A percentile compares a stretch with the other conserved stretches of the same genome.
These are phyloP conservation scores for Suillus weaverae DNA, from an alignment of 768 basidiomycete genomes.

Conservation along the genomic window DNA sequence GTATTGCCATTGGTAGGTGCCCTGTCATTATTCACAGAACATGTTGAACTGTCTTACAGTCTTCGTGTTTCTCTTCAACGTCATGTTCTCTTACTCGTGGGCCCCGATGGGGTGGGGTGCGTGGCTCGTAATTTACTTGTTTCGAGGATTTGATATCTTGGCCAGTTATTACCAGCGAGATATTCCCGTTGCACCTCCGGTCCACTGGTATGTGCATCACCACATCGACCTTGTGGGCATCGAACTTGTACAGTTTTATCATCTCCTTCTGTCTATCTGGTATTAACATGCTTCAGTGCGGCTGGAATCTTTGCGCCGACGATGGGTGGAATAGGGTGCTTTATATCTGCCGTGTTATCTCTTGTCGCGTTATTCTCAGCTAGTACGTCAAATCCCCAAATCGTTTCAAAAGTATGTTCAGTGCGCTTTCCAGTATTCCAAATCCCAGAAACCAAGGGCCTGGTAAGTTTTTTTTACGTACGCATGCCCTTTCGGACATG, in stretches of 20 bases:
- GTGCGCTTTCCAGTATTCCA: conserved; percentile 19
- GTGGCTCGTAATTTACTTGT: background rate
- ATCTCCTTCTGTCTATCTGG: background rate
- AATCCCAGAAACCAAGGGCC: conserved; percentile 34
- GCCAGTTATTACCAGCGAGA: conserved; percentile 39
- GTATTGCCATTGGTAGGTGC: conserved; percentile 29
- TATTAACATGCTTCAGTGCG: conserved; percentile 15
- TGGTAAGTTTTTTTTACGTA: conserved; percentile 20
- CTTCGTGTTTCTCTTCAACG: conserved; percentile 41
- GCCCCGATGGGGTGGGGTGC: conserved; percentile 31
- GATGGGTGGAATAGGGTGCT: conserved; percentile 30
- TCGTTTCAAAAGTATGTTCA: background rate
- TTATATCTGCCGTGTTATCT: conserved; percentile 28
- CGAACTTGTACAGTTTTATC: conserved; percentile 30
- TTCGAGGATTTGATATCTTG: conserved; percentile 12
- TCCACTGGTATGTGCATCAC: conserved; percentile 43
- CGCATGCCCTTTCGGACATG: too few relatives aligned
- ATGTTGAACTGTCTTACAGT: conserved; percentile 25
- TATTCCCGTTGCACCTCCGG: conserved; percentile 42
- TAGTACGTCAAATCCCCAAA: conserved; percentile 16
- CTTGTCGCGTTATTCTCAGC: conserved; percentile 30
- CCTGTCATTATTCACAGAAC: conserved; percentile 16
- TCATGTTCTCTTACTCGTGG: conserved; percentile 37
- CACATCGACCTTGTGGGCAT: conserved; percentile 43
- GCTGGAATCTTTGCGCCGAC: conserved; percentile 30